phyloP scores from a whole-genome alignment of 768 basidiomycete genomes.

The Lentinus brumalis region DNA sequence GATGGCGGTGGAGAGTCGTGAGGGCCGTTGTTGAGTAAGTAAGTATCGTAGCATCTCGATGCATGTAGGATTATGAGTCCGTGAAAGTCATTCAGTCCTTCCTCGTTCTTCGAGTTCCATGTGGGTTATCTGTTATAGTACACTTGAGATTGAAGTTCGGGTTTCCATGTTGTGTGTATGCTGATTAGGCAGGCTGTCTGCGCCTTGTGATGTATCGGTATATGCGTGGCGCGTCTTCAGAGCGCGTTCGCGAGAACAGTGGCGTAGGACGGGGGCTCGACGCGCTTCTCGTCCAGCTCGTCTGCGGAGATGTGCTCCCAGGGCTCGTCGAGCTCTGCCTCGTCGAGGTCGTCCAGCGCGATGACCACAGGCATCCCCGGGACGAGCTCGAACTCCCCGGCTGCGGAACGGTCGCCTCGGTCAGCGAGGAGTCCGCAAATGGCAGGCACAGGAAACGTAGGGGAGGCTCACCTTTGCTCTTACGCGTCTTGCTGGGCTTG shows the following conservation, averaged over 20 bases:
- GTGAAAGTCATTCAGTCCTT: not conserved
- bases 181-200: not conserved
- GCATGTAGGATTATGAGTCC: not conserved
- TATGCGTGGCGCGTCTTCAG: not conserved
- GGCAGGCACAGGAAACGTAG: not conserved
- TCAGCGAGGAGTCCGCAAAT: not conserved
- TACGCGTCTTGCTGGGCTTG: constrained; percentile 40
- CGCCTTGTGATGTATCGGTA: not conserved
- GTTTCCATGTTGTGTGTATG: not conserved
- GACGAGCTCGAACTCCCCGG: constrained; percentile 59
- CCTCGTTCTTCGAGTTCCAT: not conserved
- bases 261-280: constrained; percentile 40
- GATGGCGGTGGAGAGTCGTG: not conserved
- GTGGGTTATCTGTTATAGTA: not conserved
- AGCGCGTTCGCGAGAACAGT: constrained; percentile 17
- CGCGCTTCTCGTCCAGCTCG: constrained; percentile 39
- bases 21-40: constrained; percentile 9
- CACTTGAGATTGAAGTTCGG: not conserved
- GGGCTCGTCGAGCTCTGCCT: constrained; percentile 53
- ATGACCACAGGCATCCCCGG: constrained; percentile 57
- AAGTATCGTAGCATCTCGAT: not conserved
- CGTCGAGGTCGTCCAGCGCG: constrained; percentile 51
- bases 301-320: constrained; percentile 56
- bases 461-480: constrained; percentile 41
- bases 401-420: constrained; percentile 26